These are phyloP conservation scores for Clitopilus passeckerianus DNA, from an alignment of 768 basidiomycete species.

Conservation along the genomic window DNA sequence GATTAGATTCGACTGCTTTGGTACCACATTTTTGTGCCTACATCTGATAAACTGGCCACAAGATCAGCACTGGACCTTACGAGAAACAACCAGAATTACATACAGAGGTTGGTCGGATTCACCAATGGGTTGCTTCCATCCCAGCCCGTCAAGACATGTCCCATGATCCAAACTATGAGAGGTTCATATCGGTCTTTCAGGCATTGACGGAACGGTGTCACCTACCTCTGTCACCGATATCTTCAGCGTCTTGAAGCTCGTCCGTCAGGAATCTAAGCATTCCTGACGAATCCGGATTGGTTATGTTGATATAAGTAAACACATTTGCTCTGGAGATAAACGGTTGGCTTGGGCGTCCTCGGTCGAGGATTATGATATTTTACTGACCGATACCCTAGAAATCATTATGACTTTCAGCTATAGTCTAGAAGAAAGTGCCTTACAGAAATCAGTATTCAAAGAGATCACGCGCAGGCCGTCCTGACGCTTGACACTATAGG, in stretches of 20 bases:
- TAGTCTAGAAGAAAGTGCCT: conserved; percentile 17
- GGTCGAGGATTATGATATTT: no score
- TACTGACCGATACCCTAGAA: conserved; percentile 30
- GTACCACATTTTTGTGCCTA: conserved; percentile 13
- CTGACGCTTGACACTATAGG: conserved; percentile 60
- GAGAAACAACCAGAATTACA: conserved; percentile 16
- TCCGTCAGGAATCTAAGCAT: conserved; percentile 77
- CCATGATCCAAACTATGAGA: conserved; percentile 42
- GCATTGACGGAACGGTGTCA: neutral
- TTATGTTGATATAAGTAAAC: conserved; percentile 76
- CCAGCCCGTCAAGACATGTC: conserved; percentile 61
- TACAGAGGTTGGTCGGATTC: conserved; percentile 69
- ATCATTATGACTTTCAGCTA: conserved; percentile 1
- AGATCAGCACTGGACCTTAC: neutral
- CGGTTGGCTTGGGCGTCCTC: no score
- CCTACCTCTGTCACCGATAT: conserved; percentile 67
- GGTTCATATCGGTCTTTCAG: neutral
- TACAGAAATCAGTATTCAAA: conserved; percentile 75
- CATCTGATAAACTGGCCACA: conserved; percentile 32
- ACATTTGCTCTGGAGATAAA: conserved; percentile 48
- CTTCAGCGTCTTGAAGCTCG: conserved; percentile 75
- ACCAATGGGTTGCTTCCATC: conserved; percentile 62
- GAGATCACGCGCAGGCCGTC: conserved; percentile 72
- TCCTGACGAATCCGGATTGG: conserved; percentile 63
- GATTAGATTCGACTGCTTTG: neutral